Percentiles rank a stretch among this genome's conserved stretches.
Conservation (phyloP, 164 flowering plant species). For the Magnolia officinalis region DNA sequence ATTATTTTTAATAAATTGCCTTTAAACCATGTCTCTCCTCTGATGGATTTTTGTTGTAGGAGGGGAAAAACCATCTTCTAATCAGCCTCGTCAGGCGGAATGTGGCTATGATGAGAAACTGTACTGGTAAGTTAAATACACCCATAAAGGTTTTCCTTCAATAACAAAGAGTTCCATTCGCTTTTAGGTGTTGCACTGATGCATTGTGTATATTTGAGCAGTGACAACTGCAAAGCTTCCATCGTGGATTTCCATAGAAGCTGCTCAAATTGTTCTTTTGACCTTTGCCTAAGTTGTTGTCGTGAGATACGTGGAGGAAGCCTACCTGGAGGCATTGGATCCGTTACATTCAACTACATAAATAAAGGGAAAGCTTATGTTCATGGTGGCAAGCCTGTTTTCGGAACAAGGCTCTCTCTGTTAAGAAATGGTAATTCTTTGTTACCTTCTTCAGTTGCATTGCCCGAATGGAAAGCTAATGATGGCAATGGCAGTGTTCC, state of each 20-base stretch:
- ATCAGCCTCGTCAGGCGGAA: slow-evolving; percentile 39
- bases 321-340: slow-evolving; percentile 21
- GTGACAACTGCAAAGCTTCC: slow-evolving; percentile 57
- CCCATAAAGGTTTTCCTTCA: not conserved
- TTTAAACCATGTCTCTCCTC: not conserved
- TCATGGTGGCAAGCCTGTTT: slow-evolving; percentile 16
- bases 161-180: not conserved
- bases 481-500: slow-evolving; percentile 31
- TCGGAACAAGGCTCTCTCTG: slow-evolving; percentile 12
- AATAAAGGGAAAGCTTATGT: slow-evolving; percentile 26
- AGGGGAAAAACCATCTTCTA: slow-evolving; percentile 37
- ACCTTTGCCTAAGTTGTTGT: slow-evolving; percentile 70
- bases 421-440: slow-evolving; percentile 1
- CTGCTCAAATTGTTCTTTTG: slow-evolving; percentile 66
- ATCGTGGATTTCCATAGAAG: slow-evolving; percentile 67
- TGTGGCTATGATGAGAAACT: slow-evolving; percentile 26
- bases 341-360: slow-evolving; percentile 8
- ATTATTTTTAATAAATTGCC: not conserved
- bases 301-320: slow-evolving; percentile 37
- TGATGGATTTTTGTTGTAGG: slow-evolving; percentile 18
- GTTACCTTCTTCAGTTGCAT: slow-evolving; percentile 16
- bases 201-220: slow-evolving; percentile 22
- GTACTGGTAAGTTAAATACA: slow-evolving; percentile 44
- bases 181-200: not conserved
- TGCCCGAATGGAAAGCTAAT: slow-evolving; percentile 28